Evolutionary conservation across 2,329 filamentous ascomycete genomes (phyloP), one percentile per base, ranked within the genome.

Genomic region (Coniochaeta prunicola): DNA sequence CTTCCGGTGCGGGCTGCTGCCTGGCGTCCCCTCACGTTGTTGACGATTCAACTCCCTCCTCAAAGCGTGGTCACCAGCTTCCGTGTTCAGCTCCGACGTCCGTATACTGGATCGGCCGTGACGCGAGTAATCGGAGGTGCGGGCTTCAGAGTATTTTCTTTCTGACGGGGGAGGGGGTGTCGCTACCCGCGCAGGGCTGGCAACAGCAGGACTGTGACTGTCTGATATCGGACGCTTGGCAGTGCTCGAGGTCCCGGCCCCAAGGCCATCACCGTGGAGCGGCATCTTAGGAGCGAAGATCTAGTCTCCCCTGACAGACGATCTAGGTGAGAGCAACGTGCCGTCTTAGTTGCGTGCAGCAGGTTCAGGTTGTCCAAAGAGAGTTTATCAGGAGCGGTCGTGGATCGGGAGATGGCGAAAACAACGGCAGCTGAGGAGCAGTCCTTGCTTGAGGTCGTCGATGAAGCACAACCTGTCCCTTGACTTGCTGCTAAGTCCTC

Each of bases 1-100:
- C 65, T 86, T 86, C 65, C 82, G 75, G 68, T 79, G 80, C 38
- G 83, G 83, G 63, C 80, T 85, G 1, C 76, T 76, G 55, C 76
- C 76, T 0, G 80, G 77, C 1, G 80, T 80, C 62, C 78, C 80
- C 58, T 84, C 80, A 59, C 79, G 74, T 59, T 78, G 77, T 17
- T 79, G 75, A 33, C 74, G 74, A 60, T 78, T 75, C n/a, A 82
- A 67, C 63, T 83, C 81, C 61, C 80, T 74, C 15, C 80, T 72
- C 56, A 84, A 67, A 28, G 80, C 80, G 60, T 72, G 75, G 58
- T 83, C 78, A 45, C 83, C 73, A 4, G 74, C 75, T 53, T 82
- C 78, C 24, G 77, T 66, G 62, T 53, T 45, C 17, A 42, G 38
- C n/a, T 56, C 54, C 31, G 36, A n/a, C 21, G 53, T 30, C 34